Conservation (phyloP, 106 monocot genomes). For the Ottelia alismoides region DNA sequence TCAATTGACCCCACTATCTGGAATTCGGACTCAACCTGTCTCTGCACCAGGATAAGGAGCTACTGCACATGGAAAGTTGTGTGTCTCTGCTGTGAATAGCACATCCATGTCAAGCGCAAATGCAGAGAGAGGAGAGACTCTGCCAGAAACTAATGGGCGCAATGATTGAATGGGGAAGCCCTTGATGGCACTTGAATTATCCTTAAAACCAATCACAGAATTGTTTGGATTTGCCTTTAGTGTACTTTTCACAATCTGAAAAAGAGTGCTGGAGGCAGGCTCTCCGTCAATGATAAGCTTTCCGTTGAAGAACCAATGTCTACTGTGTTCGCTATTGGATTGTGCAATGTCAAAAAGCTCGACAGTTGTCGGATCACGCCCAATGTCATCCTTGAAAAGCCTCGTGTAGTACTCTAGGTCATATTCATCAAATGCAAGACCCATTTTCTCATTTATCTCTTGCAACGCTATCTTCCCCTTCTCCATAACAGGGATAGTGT, state of each 20-base stretch:
- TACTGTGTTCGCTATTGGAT: conserved; percentile 89
- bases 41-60: conserved; percentile 98
- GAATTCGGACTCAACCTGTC: too few relatives aligned
- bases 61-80: conserved; percentile 98
- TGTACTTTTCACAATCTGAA: conserved; percentile 81
- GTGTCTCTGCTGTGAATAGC: conserved; percentile 89
- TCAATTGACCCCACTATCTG: too few relatives aligned
- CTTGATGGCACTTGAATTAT: conserved; percentile 96
- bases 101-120: conserved; percentile 47
- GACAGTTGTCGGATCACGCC: conserved; percentile 82
- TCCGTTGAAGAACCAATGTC: conserved; percentile 96
- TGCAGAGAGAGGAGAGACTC: conserved; percentile 22
- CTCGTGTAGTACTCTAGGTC: conserved; percentile 79
- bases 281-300: conserved; percentile 74
- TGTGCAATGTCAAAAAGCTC: conserved; percentile 98
- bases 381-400: conserved; percentile 81
- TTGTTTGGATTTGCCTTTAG: conserved; percentile 75
- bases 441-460: conserved; percentile 82
- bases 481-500: conserved; percentile 59
- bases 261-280: conserved; percentile 36
- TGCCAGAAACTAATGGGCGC: conserved; percentile 41
- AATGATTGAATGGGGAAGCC: conserved; percentile 47
- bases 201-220: conserved; percentile 95
- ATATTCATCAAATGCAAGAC: conserved; percentile 95
- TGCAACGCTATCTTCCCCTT: conserved; percentile 62